Evolutionary conservation across 1,139 yeast species (phyloP).

Genomic region (Saccharomycopsis crataegensis): DNA sequence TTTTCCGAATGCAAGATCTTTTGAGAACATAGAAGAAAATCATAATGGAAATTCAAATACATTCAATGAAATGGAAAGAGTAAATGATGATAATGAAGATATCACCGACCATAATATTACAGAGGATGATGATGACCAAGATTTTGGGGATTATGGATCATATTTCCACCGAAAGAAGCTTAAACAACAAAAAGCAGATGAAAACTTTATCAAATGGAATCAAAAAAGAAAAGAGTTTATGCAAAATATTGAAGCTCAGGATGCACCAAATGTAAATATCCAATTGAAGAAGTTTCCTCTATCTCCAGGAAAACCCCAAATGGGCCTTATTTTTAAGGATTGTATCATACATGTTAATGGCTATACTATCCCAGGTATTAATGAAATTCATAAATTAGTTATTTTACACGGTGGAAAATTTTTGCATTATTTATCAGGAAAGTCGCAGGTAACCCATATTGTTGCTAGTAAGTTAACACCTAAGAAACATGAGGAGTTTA

Average conservation of each 20-base stretch:
- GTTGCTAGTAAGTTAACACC: conserved; percentile 76
- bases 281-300: conserved; percentile 14
- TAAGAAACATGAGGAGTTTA: conserved; percentile 57
- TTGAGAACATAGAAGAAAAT: no score
- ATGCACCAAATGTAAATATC: conserved; percentile 4
- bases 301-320: conserved; percentile 24
- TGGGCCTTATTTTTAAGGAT: conserved; percentile 40
- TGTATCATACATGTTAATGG: conserved; percentile 80
- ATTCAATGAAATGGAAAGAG: no score
- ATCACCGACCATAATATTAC: background rate
- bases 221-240: conserved; percentile 29
- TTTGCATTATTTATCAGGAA: conserved; percentile 58
- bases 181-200: conserved; percentile 67
- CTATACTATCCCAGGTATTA: conserved; percentile 69
- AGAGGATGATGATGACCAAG: conserved; percentile 21
- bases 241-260: conserved; percentile 22
- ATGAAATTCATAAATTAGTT: conserved; percentile 63
- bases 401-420: conserved; percentile 77
- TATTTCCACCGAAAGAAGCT: conserved; percentile 61
- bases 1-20: no score
- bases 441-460: conserved; percentile 75
- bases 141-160: conserved; percentile 62
- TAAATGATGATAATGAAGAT: background rate
- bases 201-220: conserved; percentile 44
- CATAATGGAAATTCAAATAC: no score